Evolutionary conservation across 1,284 basidiomycete species (phyloP).

Genomic region (Fomitopsis palustris): DNA sequence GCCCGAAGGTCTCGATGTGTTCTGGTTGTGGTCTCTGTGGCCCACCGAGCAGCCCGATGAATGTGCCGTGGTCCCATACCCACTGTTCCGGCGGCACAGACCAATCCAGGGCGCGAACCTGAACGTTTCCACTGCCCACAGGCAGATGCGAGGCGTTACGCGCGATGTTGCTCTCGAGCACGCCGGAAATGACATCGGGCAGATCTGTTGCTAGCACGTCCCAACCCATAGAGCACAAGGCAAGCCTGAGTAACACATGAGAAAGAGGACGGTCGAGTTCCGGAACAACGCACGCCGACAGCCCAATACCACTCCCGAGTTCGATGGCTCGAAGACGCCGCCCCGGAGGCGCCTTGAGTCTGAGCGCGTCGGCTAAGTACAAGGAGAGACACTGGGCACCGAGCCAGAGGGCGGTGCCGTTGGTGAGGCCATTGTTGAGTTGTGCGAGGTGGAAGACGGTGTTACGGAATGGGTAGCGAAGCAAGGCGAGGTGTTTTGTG

Average conservation of each 20-base stretch:
- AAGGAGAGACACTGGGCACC: slow-evolving; percentile 71
- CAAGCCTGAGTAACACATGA: slow-evolving; percentile 44
- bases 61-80: slow-evolving; percentile 45
- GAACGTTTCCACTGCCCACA: slow-evolving; percentile 36
- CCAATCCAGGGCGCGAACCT: slow-evolving; percentile 68
- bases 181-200: slow-evolving; percentile 58
- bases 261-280: slow-evolving; percentile 8
- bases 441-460: slow-evolving; percentile 48
- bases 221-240: slow-evolving; percentile 69
- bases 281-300: slow-evolving; percentile 59
- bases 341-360: slow-evolving; percentile 13
- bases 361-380: slow-evolving; percentile 46
- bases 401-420: slow-evolving; percentile 89
- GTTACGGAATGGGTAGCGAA: slow-evolving; percentile 45
- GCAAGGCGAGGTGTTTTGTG: slow-evolving; percentile 63
- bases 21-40: not conserved
- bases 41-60: slow-evolving; percentile 27
- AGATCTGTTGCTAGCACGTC: slow-evolving; percentile 81
- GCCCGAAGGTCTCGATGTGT: slow-evolving; percentile 25
- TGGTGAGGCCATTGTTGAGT: slow-evolving; percentile 57
- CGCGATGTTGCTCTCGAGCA: slow-evolving; percentile 66
- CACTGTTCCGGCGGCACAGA: slow-evolving; percentile 48
- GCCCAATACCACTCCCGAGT: slow-evolving; percentile 80
- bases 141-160: slow-evolving; percentile 43
- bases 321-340: slow-evolving; percentile 58